A percentile compares a stretch with the other conserved stretches of the same genome.
Evolutionary conservation across 306 rosid genomes (phyloP).

Genomic region (Lablab purpureus): DNA sequence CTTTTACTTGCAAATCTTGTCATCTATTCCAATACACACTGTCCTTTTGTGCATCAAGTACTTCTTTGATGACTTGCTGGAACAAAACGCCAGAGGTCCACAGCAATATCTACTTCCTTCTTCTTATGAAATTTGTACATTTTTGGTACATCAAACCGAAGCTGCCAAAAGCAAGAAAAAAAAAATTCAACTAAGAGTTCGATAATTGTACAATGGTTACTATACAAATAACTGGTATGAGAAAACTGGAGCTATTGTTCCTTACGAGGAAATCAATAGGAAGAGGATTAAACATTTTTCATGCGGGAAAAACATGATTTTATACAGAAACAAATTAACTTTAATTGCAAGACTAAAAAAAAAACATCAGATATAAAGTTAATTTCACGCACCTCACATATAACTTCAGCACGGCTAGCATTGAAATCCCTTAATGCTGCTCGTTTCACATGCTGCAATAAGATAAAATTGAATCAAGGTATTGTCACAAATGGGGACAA

Average conservation of each 20-base stretch:
- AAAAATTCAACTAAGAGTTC: slow-evolving; percentile 11
- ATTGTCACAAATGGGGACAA: neutral
- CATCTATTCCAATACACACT: slow-evolving; percentile 20
- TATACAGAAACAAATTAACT: neutral
- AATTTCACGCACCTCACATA: slow-evolving; percentile 72
- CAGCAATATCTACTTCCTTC: slow-evolving; percentile 85
- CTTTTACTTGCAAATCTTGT: slow-evolving; percentile 28
- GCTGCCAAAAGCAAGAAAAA: slow-evolving; percentile 59
- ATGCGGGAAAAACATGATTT: neutral
- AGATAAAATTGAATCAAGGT: slow-evolving; percentile 32
- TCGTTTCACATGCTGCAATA: slow-evolving; percentile 84
- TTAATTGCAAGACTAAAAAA: neutral
- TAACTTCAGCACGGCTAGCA: slow-evolving; percentile 87
- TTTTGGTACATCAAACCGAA: slow-evolving; percentile 76
- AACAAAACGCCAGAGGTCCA: slow-evolving; percentile 92
- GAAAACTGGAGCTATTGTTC: slow-evolving; percentile 10
- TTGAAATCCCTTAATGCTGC: slow-evolving; percentile 70
- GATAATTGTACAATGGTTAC: slow-evolving; percentile 5
- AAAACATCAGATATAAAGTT: slow-evolving; percentile 12
- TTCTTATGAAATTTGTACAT: slow-evolving; percentile 93
- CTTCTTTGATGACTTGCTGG: slow-evolving; percentile 55
- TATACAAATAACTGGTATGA: neutral
- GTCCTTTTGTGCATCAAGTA: slow-evolving; percentile 38
- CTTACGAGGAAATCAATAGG: neutral
- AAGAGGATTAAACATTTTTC: neutral